Evolutionary conservation across 2,329 filamentous ascomycete genomes (phyloP).

Genomic region (Nannizziopsis barbatae): DNA sequence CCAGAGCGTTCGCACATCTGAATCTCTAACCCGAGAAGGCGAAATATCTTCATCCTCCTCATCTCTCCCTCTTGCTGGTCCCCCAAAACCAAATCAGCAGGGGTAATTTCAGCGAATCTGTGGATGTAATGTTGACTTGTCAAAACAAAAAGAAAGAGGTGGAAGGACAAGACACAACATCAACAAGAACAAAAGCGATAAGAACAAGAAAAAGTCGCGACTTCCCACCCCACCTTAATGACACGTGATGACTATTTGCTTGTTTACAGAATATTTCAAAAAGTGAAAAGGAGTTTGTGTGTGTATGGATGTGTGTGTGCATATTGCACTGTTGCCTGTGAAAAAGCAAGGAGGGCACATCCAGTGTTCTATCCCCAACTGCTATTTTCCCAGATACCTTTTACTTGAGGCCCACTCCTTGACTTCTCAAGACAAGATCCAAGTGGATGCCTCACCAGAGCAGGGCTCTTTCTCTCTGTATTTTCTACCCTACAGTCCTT

Average conservation of each 20-base stretch:
- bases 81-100: too few species aligned
- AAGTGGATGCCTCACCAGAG: conserved; percentile 3
- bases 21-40: conserved; percentile 7
- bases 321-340: background rate
- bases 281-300: conserved; percentile 11
- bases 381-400: background rate
- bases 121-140: background rate
- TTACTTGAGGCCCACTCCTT: too few species aligned
- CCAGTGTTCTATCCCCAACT: background rate
- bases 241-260: conserved; percentile 12
- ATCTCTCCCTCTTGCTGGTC: background rate
- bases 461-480: conserved; percentile 5
- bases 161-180: conserved; percentile 7
- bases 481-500: background rate
- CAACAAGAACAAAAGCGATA: conserved; percentile 4
- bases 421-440: background rate
- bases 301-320: conserved; percentile 2
- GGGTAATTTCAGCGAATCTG: background rate
- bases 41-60: conserved; percentile 4
- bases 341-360: conserved; percentile 2
- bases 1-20: conserved; percentile 1
- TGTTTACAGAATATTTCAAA: conserved; percentile 5
- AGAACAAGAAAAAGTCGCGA: conserved; percentile 4
- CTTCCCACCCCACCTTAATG: conserved; percentile 12
- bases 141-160: conserved; percentile 2